Evolutionary conservation across 2,329 filamentous ascomycete species (phyloP).

Genomic region (Trichoderma guizhouense): DNA sequence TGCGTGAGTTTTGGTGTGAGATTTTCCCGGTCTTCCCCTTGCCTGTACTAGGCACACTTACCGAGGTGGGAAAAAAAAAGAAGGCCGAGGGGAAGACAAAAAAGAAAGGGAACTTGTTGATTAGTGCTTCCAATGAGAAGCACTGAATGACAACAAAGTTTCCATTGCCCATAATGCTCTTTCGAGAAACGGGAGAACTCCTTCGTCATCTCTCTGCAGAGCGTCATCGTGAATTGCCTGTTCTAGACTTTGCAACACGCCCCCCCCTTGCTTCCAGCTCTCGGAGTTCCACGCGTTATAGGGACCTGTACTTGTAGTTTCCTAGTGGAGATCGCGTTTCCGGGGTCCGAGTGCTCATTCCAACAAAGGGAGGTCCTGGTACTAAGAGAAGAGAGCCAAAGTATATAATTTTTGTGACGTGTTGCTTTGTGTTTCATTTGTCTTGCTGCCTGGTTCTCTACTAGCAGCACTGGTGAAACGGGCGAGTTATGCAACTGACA

Average conservation of each 20-base stretch:
- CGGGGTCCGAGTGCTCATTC: background rate
- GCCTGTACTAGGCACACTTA: background rate
- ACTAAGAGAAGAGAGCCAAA: background rate
- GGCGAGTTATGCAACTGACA: background rate
- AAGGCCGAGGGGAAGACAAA: background rate
- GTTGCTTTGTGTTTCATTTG: background rate
- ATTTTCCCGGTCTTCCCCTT: background rate
- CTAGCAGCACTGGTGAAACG: background rate
- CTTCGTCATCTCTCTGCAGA: background rate
- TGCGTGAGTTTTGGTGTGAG: background rate
- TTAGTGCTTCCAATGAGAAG: background rate
- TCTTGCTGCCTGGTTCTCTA: background rate
- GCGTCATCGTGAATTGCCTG: background rate
- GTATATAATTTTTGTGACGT: background rate
- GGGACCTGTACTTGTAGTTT: background rate
- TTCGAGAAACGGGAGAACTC: background rate
- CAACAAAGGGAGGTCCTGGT: background rate
- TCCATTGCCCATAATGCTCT: background rate
- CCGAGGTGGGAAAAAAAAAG: background rate
- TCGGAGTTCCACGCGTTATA: background rate
- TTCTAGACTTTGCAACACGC: background rate
- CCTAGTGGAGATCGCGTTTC: constrained; percentile 5
- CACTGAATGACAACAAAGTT: background rate
- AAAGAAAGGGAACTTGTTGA: background rate
- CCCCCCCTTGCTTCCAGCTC: background rate